These are phyloP conservation scores for Podospora australis DNA, from an alignment of 495 filamentous ascomycete species.

Conservation along the genomic window DNA sequence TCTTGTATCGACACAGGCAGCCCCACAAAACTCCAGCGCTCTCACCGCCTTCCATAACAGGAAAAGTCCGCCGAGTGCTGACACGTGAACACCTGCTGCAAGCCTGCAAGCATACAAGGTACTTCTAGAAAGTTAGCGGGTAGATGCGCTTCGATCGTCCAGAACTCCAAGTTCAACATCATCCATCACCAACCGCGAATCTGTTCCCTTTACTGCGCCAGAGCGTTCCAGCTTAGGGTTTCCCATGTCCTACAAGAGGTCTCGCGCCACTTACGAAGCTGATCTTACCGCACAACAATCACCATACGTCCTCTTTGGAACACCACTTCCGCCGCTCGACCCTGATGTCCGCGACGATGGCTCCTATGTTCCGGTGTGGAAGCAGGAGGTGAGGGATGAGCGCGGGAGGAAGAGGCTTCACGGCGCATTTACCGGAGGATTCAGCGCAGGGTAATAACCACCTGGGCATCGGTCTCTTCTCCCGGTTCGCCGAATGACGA, in stretches of 20 bases:
- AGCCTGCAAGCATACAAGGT: too few species aligned
- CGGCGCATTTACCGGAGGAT: slow-evolving; percentile 95
- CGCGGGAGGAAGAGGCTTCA: slow-evolving; percentile 85
- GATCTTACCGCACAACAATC: slow-evolving; percentile 67
- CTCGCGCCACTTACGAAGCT: slow-evolving; percentile 69
- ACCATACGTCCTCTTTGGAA: slow-evolving; percentile 79
- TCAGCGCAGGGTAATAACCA: slow-evolving; percentile 92
- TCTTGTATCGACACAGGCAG: too few species aligned
- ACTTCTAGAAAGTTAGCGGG: too few species aligned
- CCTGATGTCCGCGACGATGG: slow-evolving; percentile 80
- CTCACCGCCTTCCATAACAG: slow-evolving; percentile 5
- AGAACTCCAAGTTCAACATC: too few species aligned
- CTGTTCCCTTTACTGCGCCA: too few species aligned
- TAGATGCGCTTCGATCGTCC: too few species aligned
- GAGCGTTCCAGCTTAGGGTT: too few species aligned
- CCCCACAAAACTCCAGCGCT: too few species aligned
- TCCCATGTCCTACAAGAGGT: slow-evolving; percentile 73
- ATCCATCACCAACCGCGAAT: too few species aligned
- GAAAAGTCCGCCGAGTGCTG: too few species aligned
- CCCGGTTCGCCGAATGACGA: too few species aligned
- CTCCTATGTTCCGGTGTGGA: slow-evolving; percentile 90
- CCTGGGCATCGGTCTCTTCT: slow-evolving; percentile 15
- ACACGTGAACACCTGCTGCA: too few species aligned
- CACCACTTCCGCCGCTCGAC: slow-evolving; percentile 75
- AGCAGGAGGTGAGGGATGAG: slow-evolving; percentile 95